These are phyloP conservation scores for Tricholoma bakamatsutake DNA, from an alignment of 768 basidiomycete genomes.

Conservation along the genomic window DNA sequence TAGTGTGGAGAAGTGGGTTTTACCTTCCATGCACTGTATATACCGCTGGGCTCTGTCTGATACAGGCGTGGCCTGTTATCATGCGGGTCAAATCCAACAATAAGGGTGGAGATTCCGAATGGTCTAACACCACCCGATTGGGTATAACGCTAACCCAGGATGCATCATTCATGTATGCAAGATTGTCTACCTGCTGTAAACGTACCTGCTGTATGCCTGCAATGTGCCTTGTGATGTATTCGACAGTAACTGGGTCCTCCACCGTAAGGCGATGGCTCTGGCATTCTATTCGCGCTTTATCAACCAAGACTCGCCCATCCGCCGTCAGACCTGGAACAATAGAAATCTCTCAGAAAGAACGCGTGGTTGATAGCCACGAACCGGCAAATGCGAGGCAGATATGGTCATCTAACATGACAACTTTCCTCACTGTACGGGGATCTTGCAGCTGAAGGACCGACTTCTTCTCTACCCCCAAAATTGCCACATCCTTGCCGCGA, in stretches of 20 bases:
- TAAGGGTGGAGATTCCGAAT: conserved; percentile 95
- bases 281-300: conserved; percentile 97
- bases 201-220: conserved; percentile 97
- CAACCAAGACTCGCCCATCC: conserved; percentile 95
- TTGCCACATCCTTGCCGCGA: conserved; percentile 89
- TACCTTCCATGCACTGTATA: conserved; percentile 99
- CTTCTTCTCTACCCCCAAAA: conserved; percentile 99
- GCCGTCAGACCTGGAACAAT: conserved; percentile 78
- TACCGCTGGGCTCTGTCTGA: conserved; percentile 96
- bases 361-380: conserved; percentile 29
- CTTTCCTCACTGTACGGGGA: conserved; percentile 94
- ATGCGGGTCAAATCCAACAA: conserved; percentile 95
- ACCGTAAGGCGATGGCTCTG: conserved; percentile 96
- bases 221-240: conserved; percentile 97
- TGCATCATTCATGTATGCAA: neutral
- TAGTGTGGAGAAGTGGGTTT: neutral
- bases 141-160: conserved; percentile 73
- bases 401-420: conserved; percentile 98
- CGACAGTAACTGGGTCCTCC: conserved; percentile 96
- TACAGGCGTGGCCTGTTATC: conserved; percentile 85
- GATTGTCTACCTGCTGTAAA: neutral
- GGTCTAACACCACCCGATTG: conserved; percentile 98
- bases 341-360: neutral
- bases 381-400: conserved; percentile 97
- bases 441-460: conserved; percentile 96